phyloP scores from a whole-genome alignment of 2,329 filamentous ascomycete species.

The Xylariaceae sp. region DNA sequence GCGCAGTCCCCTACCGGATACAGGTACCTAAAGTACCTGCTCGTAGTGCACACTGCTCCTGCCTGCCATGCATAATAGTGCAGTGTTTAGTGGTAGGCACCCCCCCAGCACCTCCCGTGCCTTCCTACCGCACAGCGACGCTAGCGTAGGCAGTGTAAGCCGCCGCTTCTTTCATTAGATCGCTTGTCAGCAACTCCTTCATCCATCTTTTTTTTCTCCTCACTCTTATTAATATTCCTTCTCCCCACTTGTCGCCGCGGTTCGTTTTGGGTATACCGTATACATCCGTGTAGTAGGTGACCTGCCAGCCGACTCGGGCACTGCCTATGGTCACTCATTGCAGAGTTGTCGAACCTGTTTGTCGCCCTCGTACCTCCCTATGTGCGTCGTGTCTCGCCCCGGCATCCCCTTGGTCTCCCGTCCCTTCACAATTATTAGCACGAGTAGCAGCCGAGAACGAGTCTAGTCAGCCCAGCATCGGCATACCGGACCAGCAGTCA shows the following conservation, averaged over 20 bases:
- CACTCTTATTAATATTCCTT: slow-evolving; percentile 1
- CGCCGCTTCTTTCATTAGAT: slow-evolving; percentile 14
- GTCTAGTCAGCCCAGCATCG: slow-evolving; percentile 16
- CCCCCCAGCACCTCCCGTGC: too few species aligned
- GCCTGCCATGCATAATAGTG: too few species aligned
- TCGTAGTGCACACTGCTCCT: too few species aligned
- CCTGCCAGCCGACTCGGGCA: neutral
- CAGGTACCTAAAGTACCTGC: too few species aligned
- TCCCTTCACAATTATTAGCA: neutral
- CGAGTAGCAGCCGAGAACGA: slow-evolving; percentile 12
- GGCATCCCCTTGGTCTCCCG: slow-evolving; percentile 6
- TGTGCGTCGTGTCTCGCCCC: neutral
- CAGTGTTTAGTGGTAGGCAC: neutral
- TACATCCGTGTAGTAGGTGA: neutral
- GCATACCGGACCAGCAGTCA: slow-evolving; percentile 24
- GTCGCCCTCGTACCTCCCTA: neutral
- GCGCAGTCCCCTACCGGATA: too few species aligned
- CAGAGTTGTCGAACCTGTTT: neutral
- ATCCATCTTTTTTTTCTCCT: slow-evolving; percentile 4
- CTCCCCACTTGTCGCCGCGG: neutral
- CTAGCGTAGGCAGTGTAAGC: slow-evolving; percentile 4
- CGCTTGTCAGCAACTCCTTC: slow-evolving; percentile 12
- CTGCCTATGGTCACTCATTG: neutral
- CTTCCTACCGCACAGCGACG: neutral
- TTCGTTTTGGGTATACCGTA: neutral